Base-by-base conservation (phyloP, 495 filamentous ascomycete genomes). In the Stereocaulon alpinum region DNA sequence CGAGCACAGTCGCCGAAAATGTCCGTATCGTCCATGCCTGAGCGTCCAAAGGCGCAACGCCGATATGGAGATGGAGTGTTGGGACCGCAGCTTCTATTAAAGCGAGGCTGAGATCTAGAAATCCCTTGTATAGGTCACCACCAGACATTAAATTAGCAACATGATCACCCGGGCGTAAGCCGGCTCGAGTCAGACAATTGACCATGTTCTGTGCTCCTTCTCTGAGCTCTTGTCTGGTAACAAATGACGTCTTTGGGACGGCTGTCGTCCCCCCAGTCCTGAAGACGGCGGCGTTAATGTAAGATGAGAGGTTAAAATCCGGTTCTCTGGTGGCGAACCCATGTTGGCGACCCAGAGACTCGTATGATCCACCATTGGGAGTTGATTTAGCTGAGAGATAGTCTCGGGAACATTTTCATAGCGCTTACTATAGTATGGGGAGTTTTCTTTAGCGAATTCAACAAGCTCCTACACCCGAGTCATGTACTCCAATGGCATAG, bases 251-350 rank as follows among this genome's bases (percentile, higher is more conserved):
- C 20, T 59, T 52, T 14, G 48, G 40, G 40, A 34, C 7, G 1
- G 47, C 57, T 17, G 17, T 59, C 29, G 47, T 51, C 27, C 48
- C 57, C 17, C 57, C 47, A 3, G 11, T 59, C 45, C 48, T 32
- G 47, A 24, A 43, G 15, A 52, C 47, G 10, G 48, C 48, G 10
- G 34, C 47, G 42, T 52, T 22, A 3, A 40, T 41, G 15, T 30
- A 52, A 5, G 37, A 50, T 3, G 34, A 50, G 34, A 40, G 34
- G 22, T 59, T 15, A 53, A 24, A 40, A 59, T n/a, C 37, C n/a
- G 6, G 2, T 44, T 52, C 40, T 42, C 57, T 18, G 45, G 55
- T 9, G 55, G 55, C 32, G 40, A 40, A 6, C 32, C 30, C 5
- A 29, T 52, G 40, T 52, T 52, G 47, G 48, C 57, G 30, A 10